A percentile compares a stretch with the other conserved stretches of the same genome.
Evolutionary conservation across 129 eudicot genomes (phyloP).

Genomic region (Apium graveolens): DNA sequence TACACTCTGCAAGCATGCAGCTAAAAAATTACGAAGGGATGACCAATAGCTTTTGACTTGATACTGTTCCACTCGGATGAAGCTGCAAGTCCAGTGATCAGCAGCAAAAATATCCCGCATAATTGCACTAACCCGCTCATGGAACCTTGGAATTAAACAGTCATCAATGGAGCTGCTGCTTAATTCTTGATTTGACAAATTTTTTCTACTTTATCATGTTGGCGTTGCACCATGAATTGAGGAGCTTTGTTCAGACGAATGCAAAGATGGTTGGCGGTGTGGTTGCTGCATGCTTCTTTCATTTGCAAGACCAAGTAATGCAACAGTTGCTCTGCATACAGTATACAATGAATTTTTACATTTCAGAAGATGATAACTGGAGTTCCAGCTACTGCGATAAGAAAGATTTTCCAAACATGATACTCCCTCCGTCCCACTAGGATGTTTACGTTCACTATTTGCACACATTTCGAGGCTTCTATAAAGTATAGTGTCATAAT

Average conservation of each 20-base stretch:
- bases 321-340: slow-evolving; percentile 49
- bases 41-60: not conserved
- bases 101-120: not conserved
- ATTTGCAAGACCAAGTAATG: slow-evolving; percentile 53
- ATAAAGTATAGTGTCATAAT: too few species aligned
- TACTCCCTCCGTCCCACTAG: too few species aligned
- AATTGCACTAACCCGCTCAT: not conserved
- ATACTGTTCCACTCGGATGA: not conserved
- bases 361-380: not conserved
- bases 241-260: slow-evolving; percentile 34
- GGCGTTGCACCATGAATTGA: slow-evolving; percentile 43
- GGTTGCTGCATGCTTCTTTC: slow-evolving; percentile 38
- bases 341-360: not conserved
- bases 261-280: slow-evolving; percentile 34
- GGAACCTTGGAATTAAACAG: not conserved
- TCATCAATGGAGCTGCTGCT: not conserved
- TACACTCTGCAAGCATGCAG: slow-evolving; percentile 11
- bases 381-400: not conserved
- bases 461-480: too few species aligned
- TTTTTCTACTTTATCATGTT: not conserved
- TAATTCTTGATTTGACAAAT: not conserved
- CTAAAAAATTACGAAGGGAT: not conserved
- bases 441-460: too few species aligned
- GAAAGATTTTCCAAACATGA: not conserved
- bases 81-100: not conserved